Evolutionary conservation across 805 yeast species (phyloP), one percentile per base, ranked within the genome.

Genomic region (Yarrowia deformans): DNA sequence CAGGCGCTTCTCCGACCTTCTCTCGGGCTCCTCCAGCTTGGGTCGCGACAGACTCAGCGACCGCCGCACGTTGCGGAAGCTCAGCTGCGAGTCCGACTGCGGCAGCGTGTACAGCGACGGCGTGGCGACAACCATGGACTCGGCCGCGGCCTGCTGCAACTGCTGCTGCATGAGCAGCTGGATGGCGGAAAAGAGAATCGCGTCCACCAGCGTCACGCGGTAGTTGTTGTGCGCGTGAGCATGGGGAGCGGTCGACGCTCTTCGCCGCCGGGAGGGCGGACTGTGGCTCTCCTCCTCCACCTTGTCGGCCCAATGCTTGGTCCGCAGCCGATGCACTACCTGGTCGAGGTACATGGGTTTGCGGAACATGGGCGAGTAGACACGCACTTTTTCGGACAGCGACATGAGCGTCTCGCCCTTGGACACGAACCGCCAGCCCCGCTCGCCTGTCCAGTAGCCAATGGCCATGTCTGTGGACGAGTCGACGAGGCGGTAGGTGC

Each of bases 121-220:
- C 10, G 72, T 60, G n/a, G 72, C 72, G 69, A 73, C 70, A n/a
- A 72, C 69, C 70, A 72, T 60, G 69, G 72, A 70, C 67, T 72
- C 70, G 42, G 75, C 73, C 0, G 63, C 63, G 10, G 66, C 66
- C 52, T 60, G 66, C 52, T 43, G 50, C 8, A 60, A 56, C 39
- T 48, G 68, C 55, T 63, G 56, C 37, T 63, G 68, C 68, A 63
- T 63, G 32, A 63, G 48, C 56, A 63, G 39, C 46, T 48, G 55
- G 39, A 63, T 48, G 37, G 68, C 55, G 13, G 68, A 63, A 39
- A 63, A 63, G 46, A 63, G 68, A 63, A 63, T 48, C 32, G 68
- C 68, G 32, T 63, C 68, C n/a, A 63, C 56, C 39, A 63, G 14
- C 29, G 68, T 63, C 55, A 63, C 56, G 5, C 68, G 43, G 68